These are phyloP conservation scores for Diplodia scrobiculata DNA, from an alignment of 2,329 filamentous ascomycete genomes.

Conservation along the genomic window DNA sequence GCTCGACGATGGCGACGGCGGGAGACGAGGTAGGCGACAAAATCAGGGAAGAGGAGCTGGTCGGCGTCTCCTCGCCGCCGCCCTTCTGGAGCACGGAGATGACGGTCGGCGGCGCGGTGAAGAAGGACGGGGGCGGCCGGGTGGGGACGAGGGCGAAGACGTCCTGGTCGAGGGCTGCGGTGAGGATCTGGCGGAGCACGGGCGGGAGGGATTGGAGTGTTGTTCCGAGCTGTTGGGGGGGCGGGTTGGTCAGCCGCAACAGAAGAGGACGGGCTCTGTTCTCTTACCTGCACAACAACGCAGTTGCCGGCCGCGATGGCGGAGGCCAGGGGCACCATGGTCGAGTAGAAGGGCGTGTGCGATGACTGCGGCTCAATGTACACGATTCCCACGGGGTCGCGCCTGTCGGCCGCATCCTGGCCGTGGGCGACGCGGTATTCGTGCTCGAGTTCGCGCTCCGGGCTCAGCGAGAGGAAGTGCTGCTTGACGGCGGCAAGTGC, in stretches of 20 bases:
- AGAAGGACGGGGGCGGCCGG: constrained; percentile 35
- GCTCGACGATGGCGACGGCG: constrained; percentile 61
- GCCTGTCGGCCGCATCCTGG: constrained; percentile 43
- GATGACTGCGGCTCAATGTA: constrained; percentile 51
- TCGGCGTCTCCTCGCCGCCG: constrained; percentile 4
- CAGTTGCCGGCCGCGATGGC: constrained; percentile 57
- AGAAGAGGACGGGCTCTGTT: background rate
- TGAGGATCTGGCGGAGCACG: constrained; percentile 46
- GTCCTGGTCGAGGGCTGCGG: constrained; percentile 51
- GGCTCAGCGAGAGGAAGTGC: constrained; percentile 47
- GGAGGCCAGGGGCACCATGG: constrained; percentile 49
- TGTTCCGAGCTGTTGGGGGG: constrained; percentile 44
- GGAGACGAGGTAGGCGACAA: constrained; percentile 45
- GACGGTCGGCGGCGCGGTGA: constrained; percentile 34
- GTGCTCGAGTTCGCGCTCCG: constrained; percentile 42
- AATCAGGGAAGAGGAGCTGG: constrained; percentile 38
- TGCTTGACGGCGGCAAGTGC: constrained; percentile 46
- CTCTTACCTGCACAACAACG: constrained; percentile 52
- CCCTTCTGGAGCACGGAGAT: constrained; percentile 44
- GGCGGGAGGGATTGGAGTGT: constrained; percentile 43
- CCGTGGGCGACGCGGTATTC: constrained; percentile 50
- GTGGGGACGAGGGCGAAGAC: constrained; percentile 51
- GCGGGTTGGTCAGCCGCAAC: background rate
- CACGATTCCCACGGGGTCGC: constrained; percentile 47
- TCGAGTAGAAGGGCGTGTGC: constrained; percentile 55